Conservation (phyloP, 2,329 filamentous ascomycete genomes). For the Penicillium sp. region DNA sequence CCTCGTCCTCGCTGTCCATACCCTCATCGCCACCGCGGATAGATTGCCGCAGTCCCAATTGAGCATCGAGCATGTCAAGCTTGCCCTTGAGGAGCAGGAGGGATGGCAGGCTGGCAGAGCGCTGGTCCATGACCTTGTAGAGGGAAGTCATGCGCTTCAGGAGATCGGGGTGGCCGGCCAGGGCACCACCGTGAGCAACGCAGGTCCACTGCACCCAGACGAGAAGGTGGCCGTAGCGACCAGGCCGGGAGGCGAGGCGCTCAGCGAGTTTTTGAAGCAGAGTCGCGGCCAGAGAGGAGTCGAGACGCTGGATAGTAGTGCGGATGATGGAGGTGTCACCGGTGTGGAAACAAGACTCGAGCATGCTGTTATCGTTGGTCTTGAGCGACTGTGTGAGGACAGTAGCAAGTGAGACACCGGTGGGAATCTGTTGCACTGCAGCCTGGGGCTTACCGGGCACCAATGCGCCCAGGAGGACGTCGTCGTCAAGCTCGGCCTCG, state of each 20-base stretch:
- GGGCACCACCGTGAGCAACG: conserved; percentile 84
- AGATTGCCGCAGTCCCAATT: conserved; percentile 75
- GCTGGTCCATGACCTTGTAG: conserved; percentile 83
- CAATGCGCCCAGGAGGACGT: conserved; percentile 45
- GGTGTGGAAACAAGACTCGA: conserved; percentile 88
- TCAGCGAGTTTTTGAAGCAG: conserved; percentile 84
- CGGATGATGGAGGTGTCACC: conserved; percentile 75
- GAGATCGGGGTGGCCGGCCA: conserved; percentile 82
- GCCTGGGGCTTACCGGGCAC: conserved; percentile 48
- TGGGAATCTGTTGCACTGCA: conserved; percentile 59
- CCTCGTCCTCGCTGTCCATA: conserved; percentile 60
- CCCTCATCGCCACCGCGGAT: conserved; percentile 56
- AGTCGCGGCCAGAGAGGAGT: conserved; percentile 75
- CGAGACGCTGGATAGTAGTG: conserved; percentile 85
- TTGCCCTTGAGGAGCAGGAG: conserved; percentile 90
- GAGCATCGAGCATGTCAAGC: conserved; percentile 87
- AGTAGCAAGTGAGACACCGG: conserved; percentile 79
- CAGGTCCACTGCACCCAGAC: conserved; percentile 96
- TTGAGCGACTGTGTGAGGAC: conserved; percentile 91
- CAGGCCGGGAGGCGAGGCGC: conserved; percentile 80
- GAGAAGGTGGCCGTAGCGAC: conserved; percentile 85
- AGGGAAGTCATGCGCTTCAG: conserved; percentile 74
- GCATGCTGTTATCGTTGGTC: conserved; percentile 83
- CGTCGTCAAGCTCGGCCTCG: conserved; percentile 49
- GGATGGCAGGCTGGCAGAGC: conserved; percentile 76